Percentiles rank a stretch among this genome's conserved stretches.
These are phyloP conservation scores for Erucastrum elatum DNA, from an alignment of 345 rosid species.

Conservation along the genomic window DNA sequence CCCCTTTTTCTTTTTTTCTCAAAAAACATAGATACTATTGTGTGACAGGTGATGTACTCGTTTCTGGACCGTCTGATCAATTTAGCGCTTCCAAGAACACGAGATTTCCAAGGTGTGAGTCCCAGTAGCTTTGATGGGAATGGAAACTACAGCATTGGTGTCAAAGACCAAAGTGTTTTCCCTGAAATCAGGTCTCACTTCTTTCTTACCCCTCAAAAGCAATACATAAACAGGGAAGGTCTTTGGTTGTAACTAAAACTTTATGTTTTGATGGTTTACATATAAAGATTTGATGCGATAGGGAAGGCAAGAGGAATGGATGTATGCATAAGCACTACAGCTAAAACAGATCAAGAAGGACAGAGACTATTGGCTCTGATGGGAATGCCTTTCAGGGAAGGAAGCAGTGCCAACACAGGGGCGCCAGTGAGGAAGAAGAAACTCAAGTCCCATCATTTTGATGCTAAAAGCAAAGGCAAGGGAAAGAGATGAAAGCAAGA, in stretches of 20 bases:
- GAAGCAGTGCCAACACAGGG: slow-evolving; percentile 36
- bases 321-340: slow-evolving; percentile 81
- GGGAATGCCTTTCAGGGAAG: slow-evolving; percentile 97
- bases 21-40: not conserved
- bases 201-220: not conserved
- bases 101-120: slow-evolving; percentile 90
- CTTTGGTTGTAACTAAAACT: not conserved
- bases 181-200: slow-evolving; percentile 58
- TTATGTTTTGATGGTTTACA: too few relatives aligned
- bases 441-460: slow-evolving; percentile 76
- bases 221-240: too few relatives aligned
- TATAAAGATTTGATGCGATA: slow-evolving; percentile 54
- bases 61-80: slow-evolving; percentile 91
- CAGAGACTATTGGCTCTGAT: slow-evolving; percentile 77
- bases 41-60: slow-evolving; percentile 77
- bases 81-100: slow-evolving; percentile 85
- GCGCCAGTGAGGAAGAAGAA: slow-evolving; percentile 62
- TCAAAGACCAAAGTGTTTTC: slow-evolving; percentile 83
- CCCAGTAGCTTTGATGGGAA: slow-evolving; percentile 91
- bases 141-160: slow-evolving; percentile 86
- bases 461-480: slow-evolving; percentile 60
- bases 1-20: too few relatives aligned
- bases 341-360: slow-evolving; percentile 76
- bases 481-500: slow-evolving; percentile 46
- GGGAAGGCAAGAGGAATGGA: slow-evolving; percentile 92